These are phyloP conservation scores for Lactifluus echinatus DNA, from an alignment of 768 basidiomycete species.

Conservation along the genomic window DNA sequence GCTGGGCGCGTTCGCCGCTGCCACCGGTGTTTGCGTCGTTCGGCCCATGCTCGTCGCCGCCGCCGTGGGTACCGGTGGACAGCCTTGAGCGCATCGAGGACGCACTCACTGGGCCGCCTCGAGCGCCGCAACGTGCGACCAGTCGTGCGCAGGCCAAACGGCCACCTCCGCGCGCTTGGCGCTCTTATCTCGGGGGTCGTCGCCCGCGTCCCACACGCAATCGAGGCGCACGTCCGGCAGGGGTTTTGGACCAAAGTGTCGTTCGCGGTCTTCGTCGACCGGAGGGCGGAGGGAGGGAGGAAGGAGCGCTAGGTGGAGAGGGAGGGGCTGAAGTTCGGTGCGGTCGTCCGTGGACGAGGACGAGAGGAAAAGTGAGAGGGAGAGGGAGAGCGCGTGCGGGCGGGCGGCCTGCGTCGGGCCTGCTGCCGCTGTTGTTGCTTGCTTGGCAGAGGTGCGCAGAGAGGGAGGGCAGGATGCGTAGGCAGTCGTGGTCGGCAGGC, in stretches of 20 bases:
- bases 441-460: slow-evolving; percentile 3
- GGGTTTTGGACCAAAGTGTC: not conserved
- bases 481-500: slow-evolving; percentile 12
- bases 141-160: slow-evolving; percentile 3
- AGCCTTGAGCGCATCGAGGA: slow-evolving; percentile 6
- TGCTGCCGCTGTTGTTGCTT: not conserved
- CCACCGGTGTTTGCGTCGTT: not conserved
- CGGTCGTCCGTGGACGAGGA: not conserved
- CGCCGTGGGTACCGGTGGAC: not conserved
- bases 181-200: slow-evolving; percentile 8
- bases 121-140: slow-evolving; percentile 10
- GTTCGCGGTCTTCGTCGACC: slow-evolving; percentile 4
- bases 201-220: slow-evolving; percentile 13
- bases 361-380: slow-evolving; percentile 8
- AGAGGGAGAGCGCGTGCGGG: slow-evolving; percentile 9
- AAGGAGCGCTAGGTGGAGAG: slow-evolving; percentile 12
- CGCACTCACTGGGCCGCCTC: slow-evolving; percentile 4
- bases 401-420: too few species aligned
- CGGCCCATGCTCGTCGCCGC: too few species aligned
- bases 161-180: slow-evolving; percentile 2
- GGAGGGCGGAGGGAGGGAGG: not conserved
- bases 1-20: not conserved
- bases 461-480: slow-evolving; percentile 11
- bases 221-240: not conserved
- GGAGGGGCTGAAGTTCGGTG: not conserved